phyloP scores from a whole-genome alignment of 371 early-diverging fungal genomes.

The Paramicrosporidium saccamoebae region DNA sequence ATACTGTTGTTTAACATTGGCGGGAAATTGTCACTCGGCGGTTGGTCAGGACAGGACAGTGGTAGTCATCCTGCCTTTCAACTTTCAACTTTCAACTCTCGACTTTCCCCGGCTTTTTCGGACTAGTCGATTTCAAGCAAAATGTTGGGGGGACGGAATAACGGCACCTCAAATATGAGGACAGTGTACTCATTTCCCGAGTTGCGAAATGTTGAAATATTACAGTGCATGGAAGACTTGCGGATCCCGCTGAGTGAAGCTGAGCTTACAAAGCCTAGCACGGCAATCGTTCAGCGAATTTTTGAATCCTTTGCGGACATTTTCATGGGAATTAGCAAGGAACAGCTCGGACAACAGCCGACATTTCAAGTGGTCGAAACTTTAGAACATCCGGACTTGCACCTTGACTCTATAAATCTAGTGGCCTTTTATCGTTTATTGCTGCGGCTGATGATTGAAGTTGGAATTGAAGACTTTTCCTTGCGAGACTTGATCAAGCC shows the following conservation, averaged over 20 bases:
- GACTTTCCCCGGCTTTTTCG: too few relatives aligned
- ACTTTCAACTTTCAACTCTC: too few relatives aligned
- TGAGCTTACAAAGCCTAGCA: slow-evolving; percentile 18
- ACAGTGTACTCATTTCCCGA: too few relatives aligned
- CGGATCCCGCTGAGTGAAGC: slow-evolving; percentile 17
- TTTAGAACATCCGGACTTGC: slow-evolving; percentile 14
- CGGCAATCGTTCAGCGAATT: slow-evolving; percentile 11
- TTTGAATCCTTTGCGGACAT: slow-evolving; percentile 17
- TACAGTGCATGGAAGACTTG: slow-evolving; percentile 17
- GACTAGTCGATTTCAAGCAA: too few relatives aligned
- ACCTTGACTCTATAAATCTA: slow-evolving; percentile 8
- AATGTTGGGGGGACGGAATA: too few relatives aligned
- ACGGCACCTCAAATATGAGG: too few relatives aligned
- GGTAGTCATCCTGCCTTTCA: too few relatives aligned
- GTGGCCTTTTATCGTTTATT: slow-evolving; percentile 7
- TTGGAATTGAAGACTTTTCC: slow-evolving; percentile 27
- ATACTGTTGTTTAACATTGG: too few relatives aligned
- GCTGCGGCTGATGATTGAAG: slow-evolving; percentile 12
- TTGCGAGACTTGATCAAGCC: slow-evolving; percentile 31
- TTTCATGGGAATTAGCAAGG: slow-evolving; percentile 14
- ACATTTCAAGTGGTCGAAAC: slow-evolving; percentile 9
- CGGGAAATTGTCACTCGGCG: too few relatives aligned
- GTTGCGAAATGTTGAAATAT: too few relatives aligned
- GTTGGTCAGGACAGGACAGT: too few relatives aligned
- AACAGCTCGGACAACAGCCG: slow-evolving; percentile 8